Percentiles rank a stretch among this genome's conserved stretches.
Conservation (phyloP, 2,329 filamentous ascomycete species). For the Phaeosphaeria sp. region DNA sequence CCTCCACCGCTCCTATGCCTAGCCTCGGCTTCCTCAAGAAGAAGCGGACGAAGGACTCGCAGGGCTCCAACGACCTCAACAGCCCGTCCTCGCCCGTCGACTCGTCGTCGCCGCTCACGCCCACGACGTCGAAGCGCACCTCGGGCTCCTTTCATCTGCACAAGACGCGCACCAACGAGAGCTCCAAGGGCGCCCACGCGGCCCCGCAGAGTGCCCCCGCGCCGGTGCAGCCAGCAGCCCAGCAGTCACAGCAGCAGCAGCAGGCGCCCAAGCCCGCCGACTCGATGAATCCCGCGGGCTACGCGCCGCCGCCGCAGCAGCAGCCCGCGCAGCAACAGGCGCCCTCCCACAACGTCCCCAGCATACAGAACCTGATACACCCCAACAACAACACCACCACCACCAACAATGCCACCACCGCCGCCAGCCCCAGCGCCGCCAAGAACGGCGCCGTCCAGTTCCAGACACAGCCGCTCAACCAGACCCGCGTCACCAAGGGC, state of each 20-base stretch:
- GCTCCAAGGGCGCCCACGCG: constrained; percentile 17
- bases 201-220: constrained; percentile 16
- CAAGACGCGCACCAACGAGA: constrained; percentile 40
- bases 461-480: constrained; percentile 45
- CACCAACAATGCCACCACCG: constrained; percentile 36
- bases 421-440: constrained; percentile 20
- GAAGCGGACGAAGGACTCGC: constrained; percentile 93
- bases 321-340: constrained; percentile 16
- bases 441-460: constrained; percentile 43
- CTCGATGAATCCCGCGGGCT: constrained; percentile 50
- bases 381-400: constrained; percentile 51
- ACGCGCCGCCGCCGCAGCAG: constrained; percentile 17
- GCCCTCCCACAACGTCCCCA: constrained; percentile 72
- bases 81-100: constrained; percentile 72
- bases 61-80: constrained; percentile 65
- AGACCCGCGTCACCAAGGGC: constrained; percentile 80
- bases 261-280: constrained; percentile 42
- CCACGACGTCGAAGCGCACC: constrained; percentile 41
- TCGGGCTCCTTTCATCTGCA: constrained; percentile 38
- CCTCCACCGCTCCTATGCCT: constrained; percentile 72
- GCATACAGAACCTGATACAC: constrained; percentile 85
- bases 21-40: constrained; percentile 96
- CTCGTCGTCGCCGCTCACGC: constrained; percentile 51
- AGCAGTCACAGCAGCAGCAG: constrained; percentile 6
- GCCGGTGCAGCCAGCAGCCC: no score